Base-by-base conservation (phyloP, 139 green algal genomes). In the Micromonas commoda region DNA sequence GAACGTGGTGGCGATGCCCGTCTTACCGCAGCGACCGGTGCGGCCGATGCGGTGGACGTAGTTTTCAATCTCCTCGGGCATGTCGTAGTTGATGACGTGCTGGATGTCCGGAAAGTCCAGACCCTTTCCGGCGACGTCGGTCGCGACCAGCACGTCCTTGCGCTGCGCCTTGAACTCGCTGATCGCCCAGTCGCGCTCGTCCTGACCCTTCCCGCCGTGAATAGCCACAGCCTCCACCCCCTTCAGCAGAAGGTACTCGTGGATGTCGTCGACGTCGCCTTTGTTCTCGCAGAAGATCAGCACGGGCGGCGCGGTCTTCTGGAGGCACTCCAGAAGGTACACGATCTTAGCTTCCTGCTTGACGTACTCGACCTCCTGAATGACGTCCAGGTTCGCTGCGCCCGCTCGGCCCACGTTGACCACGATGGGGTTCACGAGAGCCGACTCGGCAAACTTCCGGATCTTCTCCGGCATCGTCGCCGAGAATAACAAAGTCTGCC, bases 51-150 rank as follows among this genome's bases (percentile, higher is more conserved):
- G 39, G 81, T 98, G 95, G 66, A 98, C 95, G 82, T 99, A 97
- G 83, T 99, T 98, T 78, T 99, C 95, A 67, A 99, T 97, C 82
- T 98, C 95, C 39, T 91, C 85, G 0, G 95, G 95, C 95, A 99
- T 98, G 90, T 99, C 95, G 81, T 92, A 99, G 83, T 99, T 99
- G 86, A 99, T 90, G 3, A 99, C 95, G 78, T 99, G 95, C 87
- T 97, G 89, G 78, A 98, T 96, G 76, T 93, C 85, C 0, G 92
- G 86, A 73, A 89, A 93, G 64, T 93, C 89, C 5, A 92, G 80
- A 3, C 88, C 87, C 76, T 99, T 99, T 65, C 79, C 90, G 6
- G 95, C 95, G 4, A 99, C 93, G 79, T 98, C 95, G 0, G 95
- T 99, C 2, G 95, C 95, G 53, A 98, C 93, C 68, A 99, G 85